Evolutionary conservation across 108 stramenopile genomes (phyloP).

Genomic region (Seminavis robusta): DNA sequence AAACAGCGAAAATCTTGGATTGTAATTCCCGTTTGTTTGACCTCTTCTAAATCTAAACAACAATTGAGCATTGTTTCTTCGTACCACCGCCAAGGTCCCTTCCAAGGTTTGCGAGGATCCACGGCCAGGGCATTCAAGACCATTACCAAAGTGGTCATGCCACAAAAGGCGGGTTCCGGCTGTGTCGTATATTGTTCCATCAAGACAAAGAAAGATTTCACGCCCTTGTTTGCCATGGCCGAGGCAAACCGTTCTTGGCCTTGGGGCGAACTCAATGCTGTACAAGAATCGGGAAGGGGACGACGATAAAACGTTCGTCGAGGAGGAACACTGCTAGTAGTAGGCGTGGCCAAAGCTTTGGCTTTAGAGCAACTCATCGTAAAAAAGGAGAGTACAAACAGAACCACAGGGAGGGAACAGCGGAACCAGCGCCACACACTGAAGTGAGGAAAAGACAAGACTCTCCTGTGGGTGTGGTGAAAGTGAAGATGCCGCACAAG

Average conservation of each 20-base stretch:
- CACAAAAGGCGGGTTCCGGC: constrained; percentile 95
- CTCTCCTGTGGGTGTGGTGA: too few species aligned
- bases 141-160: constrained; percentile 86
- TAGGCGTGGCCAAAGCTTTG: too few species aligned
- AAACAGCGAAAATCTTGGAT: constrained; percentile 69
- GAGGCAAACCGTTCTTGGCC: constrained; percentile 56
- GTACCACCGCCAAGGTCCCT: constrained; percentile 96
- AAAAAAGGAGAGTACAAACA: too few species aligned
- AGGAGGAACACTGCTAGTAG: too few species aligned
- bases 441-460: too few species aligned
- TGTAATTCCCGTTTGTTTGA: constrained; percentile 72
- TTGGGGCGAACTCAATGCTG: constrained; percentile 55
- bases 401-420: too few species aligned
- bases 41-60: constrained; percentile 69
- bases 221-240: constrained; percentile 36
- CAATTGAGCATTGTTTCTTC: constrained; percentile 90
- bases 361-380: too few species aligned
- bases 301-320: constrained; percentile 66
- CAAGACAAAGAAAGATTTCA: constrained; percentile 61
- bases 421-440: too few species aligned
- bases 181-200: constrained; percentile 81
- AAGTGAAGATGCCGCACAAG: too few species aligned
- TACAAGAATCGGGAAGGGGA: constrained; percentile 49
- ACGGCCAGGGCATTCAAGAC: constrained; percentile 91
- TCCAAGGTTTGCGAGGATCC: constrained; percentile 90